These are phyloP conservation scores for Cercophora sp. DNA, from an alignment of 495 filamentous ascomycete genomes.

Conservation along the genomic window DNA sequence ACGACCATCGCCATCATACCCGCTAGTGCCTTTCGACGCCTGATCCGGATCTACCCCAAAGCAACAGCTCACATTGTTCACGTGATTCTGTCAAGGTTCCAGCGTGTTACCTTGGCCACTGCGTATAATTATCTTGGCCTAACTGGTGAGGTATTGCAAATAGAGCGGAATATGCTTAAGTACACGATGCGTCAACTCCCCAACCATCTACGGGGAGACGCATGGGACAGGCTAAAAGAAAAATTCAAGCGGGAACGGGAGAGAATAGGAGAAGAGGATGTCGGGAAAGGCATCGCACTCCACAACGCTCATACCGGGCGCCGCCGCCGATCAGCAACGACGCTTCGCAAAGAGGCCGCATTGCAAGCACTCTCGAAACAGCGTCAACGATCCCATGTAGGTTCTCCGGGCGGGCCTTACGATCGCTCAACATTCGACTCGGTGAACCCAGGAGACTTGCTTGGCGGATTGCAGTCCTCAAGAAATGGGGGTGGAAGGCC, in stretches of 20 bases:
- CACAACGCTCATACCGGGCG: slow-evolving; percentile 69
- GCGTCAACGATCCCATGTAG: slow-evolving; percentile 30
- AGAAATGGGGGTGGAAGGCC: slow-evolving; percentile 36
- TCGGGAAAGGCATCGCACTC: slow-evolving; percentile 89
- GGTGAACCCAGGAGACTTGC: slow-evolving; percentile 71
- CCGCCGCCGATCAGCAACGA: slow-evolving; percentile 67
- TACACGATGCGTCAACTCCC: slow-evolving; percentile 90
- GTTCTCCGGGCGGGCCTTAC: slow-evolving; percentile 14
- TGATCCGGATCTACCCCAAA: slow-evolving; percentile 93
- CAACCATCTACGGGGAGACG: slow-evolving; percentile 81
- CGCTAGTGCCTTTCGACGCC: slow-evolving; percentile 85
- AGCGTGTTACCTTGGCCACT: slow-evolving; percentile 89
- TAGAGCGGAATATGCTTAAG: slow-evolving; percentile 85
- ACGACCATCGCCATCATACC: slow-evolving; percentile 98
- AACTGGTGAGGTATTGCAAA: slow-evolving; percentile 83
- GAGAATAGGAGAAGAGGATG: slow-evolving; percentile 76
- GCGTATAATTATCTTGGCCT: slow-evolving; percentile 91
- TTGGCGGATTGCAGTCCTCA: slow-evolving; percentile 74
- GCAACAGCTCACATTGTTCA: slow-evolving; percentile 97
- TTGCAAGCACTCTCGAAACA: slow-evolving; percentile 57
- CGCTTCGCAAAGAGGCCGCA: slow-evolving; percentile 76
- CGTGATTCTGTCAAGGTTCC: slow-evolving; percentile 89
- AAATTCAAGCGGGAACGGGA: slow-evolving; percentile 87
- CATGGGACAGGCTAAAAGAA: slow-evolving; percentile 82
- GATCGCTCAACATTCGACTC: slow-evolving; percentile 35